Evolutionary conservation across 805 yeast species (phyloP).

Genomic region (Wickerhamomyces hampshirensis): DNA sequence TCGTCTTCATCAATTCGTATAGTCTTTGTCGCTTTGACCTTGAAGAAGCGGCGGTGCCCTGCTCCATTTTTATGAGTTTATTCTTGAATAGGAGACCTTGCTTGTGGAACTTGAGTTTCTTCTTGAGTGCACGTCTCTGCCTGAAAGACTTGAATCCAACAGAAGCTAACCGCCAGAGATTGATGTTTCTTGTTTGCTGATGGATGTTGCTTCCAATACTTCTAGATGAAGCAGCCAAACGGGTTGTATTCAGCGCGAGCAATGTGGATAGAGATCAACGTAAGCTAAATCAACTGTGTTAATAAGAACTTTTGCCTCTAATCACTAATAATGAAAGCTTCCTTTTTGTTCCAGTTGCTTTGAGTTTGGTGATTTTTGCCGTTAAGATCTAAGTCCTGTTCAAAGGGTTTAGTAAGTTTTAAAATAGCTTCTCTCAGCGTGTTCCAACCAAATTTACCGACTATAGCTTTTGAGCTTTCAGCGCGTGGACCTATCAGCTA

Average conservation of each 20-base stretch:
- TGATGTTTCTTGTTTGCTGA: neutral
- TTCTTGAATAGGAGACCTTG: neutral
- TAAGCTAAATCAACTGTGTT: too few species aligned
- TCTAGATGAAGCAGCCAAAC: neutral
- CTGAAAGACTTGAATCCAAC: neutral
- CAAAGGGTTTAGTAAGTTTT: too few species aligned
- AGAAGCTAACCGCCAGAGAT: constrained; percentile 1
- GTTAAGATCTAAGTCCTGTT: too few species aligned
- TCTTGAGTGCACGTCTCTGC: neutral
- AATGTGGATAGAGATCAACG: too few species aligned
- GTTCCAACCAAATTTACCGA: too few species aligned
- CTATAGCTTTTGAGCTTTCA: too few species aligned
- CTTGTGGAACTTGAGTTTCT: neutral
- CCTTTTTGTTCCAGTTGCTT: too few species aligned
- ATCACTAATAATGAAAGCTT: too few species aligned
- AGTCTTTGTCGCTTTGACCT: constrained; percentile 39
- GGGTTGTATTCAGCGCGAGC: neutral
- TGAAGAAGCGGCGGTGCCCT: neutral
- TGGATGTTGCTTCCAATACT: neutral
- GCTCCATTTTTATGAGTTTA: neutral
- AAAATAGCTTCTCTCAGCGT: too few species aligned
- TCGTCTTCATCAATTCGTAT: constrained; percentile 46
- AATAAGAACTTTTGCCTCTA: too few species aligned
- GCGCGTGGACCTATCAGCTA: too few species aligned
- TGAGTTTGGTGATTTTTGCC: too few species aligned